These are phyloP conservation scores for Neofusicoccum sp. DNA, from an alignment of 2,329 filamentous ascomycete genomes.

Conservation along the genomic window DNA sequence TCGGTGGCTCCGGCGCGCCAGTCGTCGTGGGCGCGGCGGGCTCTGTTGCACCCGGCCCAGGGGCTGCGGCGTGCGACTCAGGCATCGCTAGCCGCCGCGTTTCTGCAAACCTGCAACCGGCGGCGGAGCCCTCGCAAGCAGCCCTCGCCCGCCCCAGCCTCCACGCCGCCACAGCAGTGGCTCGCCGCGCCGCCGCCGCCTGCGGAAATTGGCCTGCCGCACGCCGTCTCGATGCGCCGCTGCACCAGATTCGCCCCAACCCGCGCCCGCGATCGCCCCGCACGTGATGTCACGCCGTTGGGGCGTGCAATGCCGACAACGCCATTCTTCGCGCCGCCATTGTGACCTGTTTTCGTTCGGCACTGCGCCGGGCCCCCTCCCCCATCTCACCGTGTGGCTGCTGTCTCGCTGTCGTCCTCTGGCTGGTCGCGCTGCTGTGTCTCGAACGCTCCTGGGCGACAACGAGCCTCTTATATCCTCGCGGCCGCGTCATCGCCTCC, in stretches of 20 bases:
- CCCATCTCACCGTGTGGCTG: constrained; percentile 9
- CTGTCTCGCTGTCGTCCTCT: not conserved
- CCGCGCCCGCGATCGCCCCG: too few species aligned
- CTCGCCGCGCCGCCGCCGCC: not conserved
- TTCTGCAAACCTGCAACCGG: not conserved
- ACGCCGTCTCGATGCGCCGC: not conserved
- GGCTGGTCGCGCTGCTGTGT: constrained; percentile 1
- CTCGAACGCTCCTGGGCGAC: constrained; percentile 46
- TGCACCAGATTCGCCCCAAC: not conserved
- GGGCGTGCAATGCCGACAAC: not conserved
- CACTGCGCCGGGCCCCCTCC: constrained; percentile 16
- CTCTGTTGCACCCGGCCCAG: constrained; percentile 8
- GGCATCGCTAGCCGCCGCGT: constrained; percentile 1
- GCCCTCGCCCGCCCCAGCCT: not conserved
- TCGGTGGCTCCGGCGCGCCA: not conserved
- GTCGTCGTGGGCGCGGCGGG: not conserved
- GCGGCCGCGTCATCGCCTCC: constrained; percentile 62
- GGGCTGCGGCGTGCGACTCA: not conserved
- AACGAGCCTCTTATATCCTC: constrained; percentile 60
- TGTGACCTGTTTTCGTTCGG: constrained; percentile 11
- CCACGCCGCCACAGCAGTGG: not conserved
- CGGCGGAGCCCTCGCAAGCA: not conserved
- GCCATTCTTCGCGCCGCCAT: constrained; percentile 11
- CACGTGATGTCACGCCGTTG: not conserved
- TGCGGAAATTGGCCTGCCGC: not conserved